Percentiles rank a stretch among this genome's conserved stretches.
phyloP scores from a whole-genome alignment of 2,329 filamentous ascomycete genomes.

The Monosporascus sp. region DNA sequence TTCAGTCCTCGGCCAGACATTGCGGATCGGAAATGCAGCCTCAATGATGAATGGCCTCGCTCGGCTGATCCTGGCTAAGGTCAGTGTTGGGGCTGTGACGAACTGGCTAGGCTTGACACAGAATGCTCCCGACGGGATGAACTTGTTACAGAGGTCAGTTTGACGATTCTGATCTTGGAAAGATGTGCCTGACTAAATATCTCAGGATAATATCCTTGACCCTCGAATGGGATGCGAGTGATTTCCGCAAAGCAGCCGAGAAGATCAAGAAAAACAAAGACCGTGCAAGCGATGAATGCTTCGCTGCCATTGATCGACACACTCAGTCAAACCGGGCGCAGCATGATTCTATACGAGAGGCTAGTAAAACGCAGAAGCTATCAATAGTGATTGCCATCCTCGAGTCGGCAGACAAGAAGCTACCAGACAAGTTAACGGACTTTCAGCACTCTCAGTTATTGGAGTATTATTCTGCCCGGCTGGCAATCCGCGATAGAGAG shows the following conservation, averaged over 20 bases:
- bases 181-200: slow-evolving; percentile 3
- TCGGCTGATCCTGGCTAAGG: slow-evolving; percentile 68
- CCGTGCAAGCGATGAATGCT: slow-evolving; percentile 53
- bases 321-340: slow-evolving; percentile 46
- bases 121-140: slow-evolving; percentile 72
- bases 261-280: slow-evolving; percentile 60
- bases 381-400: slow-evolving; percentile 68
- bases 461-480: slow-evolving; percentile 65
- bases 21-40: slow-evolving; percentile 72
- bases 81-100: slow-evolving; percentile 67
- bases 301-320: slow-evolving; percentile 56
- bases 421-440: slow-evolving; percentile 46
- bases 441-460: slow-evolving; percentile 59
- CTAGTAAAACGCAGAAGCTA: slow-evolving; percentile 43
- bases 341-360: slow-evolving; percentile 54
- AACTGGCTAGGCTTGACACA: slow-evolving; percentile 74
- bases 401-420: slow-evolving; percentile 41
- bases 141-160: slow-evolving; percentile 58
- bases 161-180: not conserved
- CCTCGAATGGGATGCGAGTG: slow-evolving; percentile 65
- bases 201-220: slow-evolving; percentile 67
- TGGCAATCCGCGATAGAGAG: slow-evolving; percentile 69
- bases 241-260: slow-evolving; percentile 60
- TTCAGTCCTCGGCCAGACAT: slow-evolving; percentile 63
- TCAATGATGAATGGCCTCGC: slow-evolving; percentile 77